Conservation (phyloP, 202 grass and related monocot genomes). For the Tripidium arundinaceum region DNA sequence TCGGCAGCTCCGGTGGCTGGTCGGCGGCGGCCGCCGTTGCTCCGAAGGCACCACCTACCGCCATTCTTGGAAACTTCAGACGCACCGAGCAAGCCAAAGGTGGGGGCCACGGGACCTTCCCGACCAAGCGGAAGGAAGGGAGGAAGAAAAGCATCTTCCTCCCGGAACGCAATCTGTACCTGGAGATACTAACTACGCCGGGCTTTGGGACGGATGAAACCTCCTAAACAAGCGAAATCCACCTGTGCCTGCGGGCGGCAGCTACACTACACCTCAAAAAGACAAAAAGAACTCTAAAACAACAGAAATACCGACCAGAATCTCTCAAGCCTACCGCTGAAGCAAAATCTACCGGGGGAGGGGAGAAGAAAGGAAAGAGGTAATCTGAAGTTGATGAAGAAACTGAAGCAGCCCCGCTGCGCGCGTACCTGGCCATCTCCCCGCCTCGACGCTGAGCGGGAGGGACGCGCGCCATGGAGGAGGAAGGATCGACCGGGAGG, state of each 20-base stretch:
- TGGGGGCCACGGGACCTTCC: background rate
- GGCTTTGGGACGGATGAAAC: background rate
- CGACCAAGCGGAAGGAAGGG: background rate
- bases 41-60: background rate
- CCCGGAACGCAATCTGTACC: background rate
- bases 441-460: constrained; percentile 30
- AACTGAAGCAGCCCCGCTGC: background rate
- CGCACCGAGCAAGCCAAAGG: background rate
- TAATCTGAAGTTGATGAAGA: background rate
- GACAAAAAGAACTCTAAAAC: background rate
- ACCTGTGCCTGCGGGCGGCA: background rate
- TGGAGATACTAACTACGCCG: background rate
- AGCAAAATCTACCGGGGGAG: background rate
- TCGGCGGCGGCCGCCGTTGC: background rate
- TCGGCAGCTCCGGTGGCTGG: background rate
- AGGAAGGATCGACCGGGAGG: background rate
- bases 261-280: background rate
- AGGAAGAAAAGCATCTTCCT: background rate
- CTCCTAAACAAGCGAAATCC: background rate
- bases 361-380: background rate
- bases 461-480: constrained; percentile 37
- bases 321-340: background rate
- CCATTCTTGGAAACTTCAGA: background rate
- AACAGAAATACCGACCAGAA: background rate
- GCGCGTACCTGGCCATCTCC: constrained; percentile 31